Evolutionary conservation across 495 filamentous ascomycete genomes (phyloP).

Genomic region (Penicillium maclennaniae): DNA sequence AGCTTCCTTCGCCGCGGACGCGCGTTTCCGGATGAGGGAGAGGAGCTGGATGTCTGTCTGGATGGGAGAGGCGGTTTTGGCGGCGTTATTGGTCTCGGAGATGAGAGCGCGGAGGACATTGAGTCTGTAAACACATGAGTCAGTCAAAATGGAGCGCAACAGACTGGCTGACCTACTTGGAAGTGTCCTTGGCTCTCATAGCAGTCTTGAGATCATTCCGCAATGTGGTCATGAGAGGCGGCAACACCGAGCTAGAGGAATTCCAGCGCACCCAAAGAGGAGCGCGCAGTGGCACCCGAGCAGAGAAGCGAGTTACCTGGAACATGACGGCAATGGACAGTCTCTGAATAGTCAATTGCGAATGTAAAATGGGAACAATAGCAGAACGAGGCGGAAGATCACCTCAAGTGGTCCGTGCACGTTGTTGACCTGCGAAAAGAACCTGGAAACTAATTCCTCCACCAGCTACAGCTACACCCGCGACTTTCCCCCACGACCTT

Average conservation of each 20-base stretch:
- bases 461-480: conserved; percentile 2
- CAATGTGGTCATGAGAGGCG: conserved; percentile 49
- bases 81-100: conserved; percentile 59
- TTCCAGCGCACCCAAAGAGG: conserved; percentile 31
- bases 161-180: conserved; percentile 32
- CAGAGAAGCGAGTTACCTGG: conserved; percentile 21
- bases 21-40: conserved; percentile 55
- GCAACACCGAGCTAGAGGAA: conserved; percentile 39
- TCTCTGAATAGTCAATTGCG: neutral
- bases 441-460: conserved; percentile 18
- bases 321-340: conserved; percentile 21
- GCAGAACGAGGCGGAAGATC: conserved; percentile 23
- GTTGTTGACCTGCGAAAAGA: conserved; percentile 29
- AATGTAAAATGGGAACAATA: neutral
- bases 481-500: neutral
- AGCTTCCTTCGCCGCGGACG: conserved; percentile 45
- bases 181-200: conserved; percentile 58
- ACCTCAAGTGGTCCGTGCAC: conserved; percentile 23
- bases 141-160: neutral
- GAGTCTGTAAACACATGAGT: conserved; percentile 27
- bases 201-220: conserved; percentile 57
- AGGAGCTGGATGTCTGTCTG: conserved; percentile 56
- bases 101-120: conserved; percentile 59
- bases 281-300: conserved; percentile 25
- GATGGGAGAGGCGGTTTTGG: conserved; percentile 56